These are phyloP conservation scores for Ashbya aceris DNA, from an alignment of 1,139 yeast species.

Conservation along the genomic window DNA sequence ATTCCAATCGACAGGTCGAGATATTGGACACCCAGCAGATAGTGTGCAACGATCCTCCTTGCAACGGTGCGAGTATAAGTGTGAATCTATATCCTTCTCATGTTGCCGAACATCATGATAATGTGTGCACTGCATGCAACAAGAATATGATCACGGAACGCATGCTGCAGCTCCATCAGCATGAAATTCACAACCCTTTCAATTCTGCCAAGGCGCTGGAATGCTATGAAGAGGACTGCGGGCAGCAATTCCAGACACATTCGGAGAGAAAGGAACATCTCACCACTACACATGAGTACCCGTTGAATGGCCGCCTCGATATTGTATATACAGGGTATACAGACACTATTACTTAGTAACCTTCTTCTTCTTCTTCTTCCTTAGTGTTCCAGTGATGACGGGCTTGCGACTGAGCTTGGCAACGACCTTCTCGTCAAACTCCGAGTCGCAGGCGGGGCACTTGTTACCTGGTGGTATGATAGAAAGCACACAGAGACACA, in stretches of 20 bases:
- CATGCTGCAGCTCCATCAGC: slow-evolving; percentile 39
- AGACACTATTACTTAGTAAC: slow-evolving; percentile 2
- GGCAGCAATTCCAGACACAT: slow-evolving; percentile 29
- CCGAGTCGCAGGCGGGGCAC: slow-evolving; percentile 64
- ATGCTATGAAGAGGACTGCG: slow-evolving; percentile 38
- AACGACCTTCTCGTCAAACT: slow-evolving; percentile 50
- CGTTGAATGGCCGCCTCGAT: slow-evolving; percentile 22
- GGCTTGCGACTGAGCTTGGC: slow-evolving; percentile 39
- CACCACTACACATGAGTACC: slow-evolving; percentile 43
- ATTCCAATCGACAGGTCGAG: no score
- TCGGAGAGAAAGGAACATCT: slow-evolving; percentile 39
- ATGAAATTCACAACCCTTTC: slow-evolving; percentile 48
- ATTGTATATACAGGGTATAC: slow-evolving; percentile 5
- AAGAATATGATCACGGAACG: slow-evolving; percentile 35
- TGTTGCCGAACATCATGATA: slow-evolving; percentile 13
- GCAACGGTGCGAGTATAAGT: slow-evolving; percentile 10
- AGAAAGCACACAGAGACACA: slow-evolving; percentile 66
- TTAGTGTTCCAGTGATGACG: slow-evolving; percentile 17
- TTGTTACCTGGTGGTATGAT: slow-evolving; percentile 43
- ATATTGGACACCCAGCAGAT: background rate
- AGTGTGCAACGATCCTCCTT: slow-evolving; percentile 16
- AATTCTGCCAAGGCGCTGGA: slow-evolving; percentile 30
- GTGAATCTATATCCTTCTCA: slow-evolving; percentile 12
- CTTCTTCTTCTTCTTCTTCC: slow-evolving; percentile 11
- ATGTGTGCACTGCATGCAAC: slow-evolving; percentile 37